Percentiles rank a stretch among this genome's conserved stretches.
Conservation (phyloP, 2,329 filamentous ascomycete species). For the Ophiostoma himal-ulmi region DNA sequence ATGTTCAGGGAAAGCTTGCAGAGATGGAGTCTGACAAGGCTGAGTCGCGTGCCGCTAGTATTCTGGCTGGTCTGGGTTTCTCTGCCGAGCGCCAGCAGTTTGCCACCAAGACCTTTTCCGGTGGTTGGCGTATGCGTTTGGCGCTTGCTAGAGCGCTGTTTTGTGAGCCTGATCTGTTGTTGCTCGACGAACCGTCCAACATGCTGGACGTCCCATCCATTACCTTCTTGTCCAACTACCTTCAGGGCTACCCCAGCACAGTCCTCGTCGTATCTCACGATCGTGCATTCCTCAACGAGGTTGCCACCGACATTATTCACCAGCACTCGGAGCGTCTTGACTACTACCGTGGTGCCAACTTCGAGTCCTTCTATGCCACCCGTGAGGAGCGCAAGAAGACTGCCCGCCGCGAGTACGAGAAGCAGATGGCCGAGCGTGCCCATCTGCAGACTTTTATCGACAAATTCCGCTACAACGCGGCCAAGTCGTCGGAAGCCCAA, state of each 20-base stretch:
- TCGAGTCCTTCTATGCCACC: constrained; percentile 94
- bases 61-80: constrained; percentile 94
- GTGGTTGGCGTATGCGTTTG: constrained; percentile 98
- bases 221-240: constrained; percentile 92
- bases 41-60: constrained; percentile 89
- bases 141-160: constrained; percentile 92
- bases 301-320: constrained; percentile 98
- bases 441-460: constrained; percentile 98
- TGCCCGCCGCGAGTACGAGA: constrained; percentile 95
- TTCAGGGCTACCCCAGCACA: constrained; percentile 89
- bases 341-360: constrained; percentile 98
- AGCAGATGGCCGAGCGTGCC: constrained; percentile 88
- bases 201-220: constrained; percentile 99
- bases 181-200: constrained; percentile 99
- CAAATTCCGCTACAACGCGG: constrained; percentile 99
- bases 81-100: constrained; percentile 86
- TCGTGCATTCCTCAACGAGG: constrained; percentile 96
- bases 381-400: constrained; percentile 96
- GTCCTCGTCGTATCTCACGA: constrained; percentile 97
- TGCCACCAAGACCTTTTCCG: constrained; percentile 95
- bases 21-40: constrained; percentile 99
- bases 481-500: constrained; percentile 96
- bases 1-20: constrained; percentile 83
- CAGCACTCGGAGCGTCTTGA: constrained; percentile 95
- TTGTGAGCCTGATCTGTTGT: constrained; percentile 90